A percentile compares a stretch with the other conserved stretches of the same genome.
phyloP scores from a whole-genome alignment of 2,329 filamentous ascomycete species.

The Passalora sequoiae region DNA sequence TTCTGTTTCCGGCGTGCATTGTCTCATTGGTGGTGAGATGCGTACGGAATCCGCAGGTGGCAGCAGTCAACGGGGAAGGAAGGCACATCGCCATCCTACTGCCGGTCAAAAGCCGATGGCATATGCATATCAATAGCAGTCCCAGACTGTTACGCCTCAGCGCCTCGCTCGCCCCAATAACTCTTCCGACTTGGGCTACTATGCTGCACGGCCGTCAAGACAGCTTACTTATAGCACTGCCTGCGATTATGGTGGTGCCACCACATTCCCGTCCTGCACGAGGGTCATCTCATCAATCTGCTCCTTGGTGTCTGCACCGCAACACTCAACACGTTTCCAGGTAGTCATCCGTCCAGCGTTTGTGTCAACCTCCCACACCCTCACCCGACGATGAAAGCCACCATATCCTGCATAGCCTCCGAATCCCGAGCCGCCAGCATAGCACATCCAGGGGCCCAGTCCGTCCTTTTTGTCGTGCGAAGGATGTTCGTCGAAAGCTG shows the following conservation, averaged over 20 bases:
- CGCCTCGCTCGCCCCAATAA: not conserved
- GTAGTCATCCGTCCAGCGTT: constrained; percentile 83
- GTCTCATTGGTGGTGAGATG: not conserved
- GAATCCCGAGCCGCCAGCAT: constrained; percentile 85
- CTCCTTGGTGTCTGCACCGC: constrained; percentile 44
- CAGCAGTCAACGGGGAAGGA: not conserved
- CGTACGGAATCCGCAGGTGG: not conserved
- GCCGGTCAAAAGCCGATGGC: not conserved
- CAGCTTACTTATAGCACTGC: no score
- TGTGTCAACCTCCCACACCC: constrained; percentile 90
- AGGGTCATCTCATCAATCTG: constrained; percentile 57
- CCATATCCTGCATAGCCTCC: constrained; percentile 92
- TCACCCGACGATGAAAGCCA: constrained; percentile 73
- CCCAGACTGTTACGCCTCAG: not conserved
- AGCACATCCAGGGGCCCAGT: constrained; percentile 84
- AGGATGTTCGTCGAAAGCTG: no score
- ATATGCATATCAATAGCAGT: not conserved
- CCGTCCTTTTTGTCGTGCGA: constrained; percentile 14
- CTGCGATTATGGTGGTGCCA: no score
- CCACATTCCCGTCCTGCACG: constrained; percentile 54
- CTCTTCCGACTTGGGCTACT: not conserved
- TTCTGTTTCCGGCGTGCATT: not conserved
- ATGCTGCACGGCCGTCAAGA: constrained; percentile 1
- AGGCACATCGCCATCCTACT: not conserved
- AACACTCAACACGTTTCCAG: constrained; percentile 80